Percentiles rank a stretch among this genome's conserved stretches.
phyloP scores from a whole-genome alignment of 768 basidiomycete genomes.

The Mycena olivaceomarginata region DNA sequence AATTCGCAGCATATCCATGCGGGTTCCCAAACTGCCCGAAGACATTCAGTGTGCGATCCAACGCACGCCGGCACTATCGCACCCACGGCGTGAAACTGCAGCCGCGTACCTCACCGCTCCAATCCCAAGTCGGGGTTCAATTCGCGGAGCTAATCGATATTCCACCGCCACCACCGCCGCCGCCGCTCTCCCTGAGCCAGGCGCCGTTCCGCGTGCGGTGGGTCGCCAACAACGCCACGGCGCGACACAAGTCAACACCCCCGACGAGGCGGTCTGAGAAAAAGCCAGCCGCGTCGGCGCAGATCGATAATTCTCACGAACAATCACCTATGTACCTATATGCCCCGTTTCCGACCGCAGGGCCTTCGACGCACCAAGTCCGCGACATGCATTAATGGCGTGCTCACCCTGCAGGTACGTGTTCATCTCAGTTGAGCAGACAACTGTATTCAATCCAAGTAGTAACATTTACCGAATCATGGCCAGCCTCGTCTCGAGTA shows the following conservation, averaged over 20 bases:
- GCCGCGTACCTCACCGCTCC: neutral
- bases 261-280: neutral
- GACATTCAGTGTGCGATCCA: conserved; percentile 86
- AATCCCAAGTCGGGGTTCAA: neutral
- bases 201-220: conserved; percentile 33
- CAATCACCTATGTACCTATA: neutral
- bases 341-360: conserved; percentile 2
- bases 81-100: conserved; percentile 75
- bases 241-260: neutral
- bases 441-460: neutral
- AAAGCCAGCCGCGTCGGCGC: neutral
- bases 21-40: conserved; percentile 77
- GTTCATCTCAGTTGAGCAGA: no score
- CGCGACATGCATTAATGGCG: neutral
- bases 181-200: conserved; percentile 8
- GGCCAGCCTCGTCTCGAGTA: neutral
- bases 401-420: neutral
- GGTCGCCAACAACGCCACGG: conserved; percentile 3
- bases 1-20: conserved; percentile 68
- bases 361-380: neutral
- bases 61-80: conserved; percentile 86
- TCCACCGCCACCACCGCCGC: neutral
- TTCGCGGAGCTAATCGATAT: neutral
- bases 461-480: neutral
- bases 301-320: neutral